Conservation (phyloP, 768 basidiomycete genomes). For the Panaeolus papilionaceus region DNA sequence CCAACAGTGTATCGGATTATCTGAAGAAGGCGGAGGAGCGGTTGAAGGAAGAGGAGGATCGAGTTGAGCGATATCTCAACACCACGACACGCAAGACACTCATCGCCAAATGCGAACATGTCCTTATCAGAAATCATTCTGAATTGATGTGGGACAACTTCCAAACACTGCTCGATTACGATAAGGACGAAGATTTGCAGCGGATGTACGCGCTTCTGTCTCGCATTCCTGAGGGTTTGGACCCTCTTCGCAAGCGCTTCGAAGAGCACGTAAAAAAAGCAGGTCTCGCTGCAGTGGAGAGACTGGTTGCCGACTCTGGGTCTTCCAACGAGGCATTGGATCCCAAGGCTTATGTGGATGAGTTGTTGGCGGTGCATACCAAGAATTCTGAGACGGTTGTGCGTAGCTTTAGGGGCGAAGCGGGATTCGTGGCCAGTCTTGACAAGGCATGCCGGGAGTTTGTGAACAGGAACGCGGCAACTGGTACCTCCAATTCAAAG, state of each 20-base stretch:
- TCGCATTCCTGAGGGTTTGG: constrained; percentile 88
- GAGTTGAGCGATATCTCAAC: constrained; percentile 93
- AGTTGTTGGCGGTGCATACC: constrained; percentile 87
- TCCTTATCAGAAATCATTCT: constrained; percentile 87
- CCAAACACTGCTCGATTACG: constrained; percentile 87
- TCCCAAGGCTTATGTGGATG: constrained; percentile 94
- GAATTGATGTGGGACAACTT: constrained; percentile 93
- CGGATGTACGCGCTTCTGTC: constrained; percentile 94
- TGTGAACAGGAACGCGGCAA: constrained; percentile 92
- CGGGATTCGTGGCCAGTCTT: constrained; percentile 91
- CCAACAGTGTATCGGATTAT: constrained; percentile 92
- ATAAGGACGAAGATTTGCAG: constrained; percentile 93
- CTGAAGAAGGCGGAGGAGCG: constrained; percentile 94
- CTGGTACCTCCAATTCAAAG: constrained; percentile 83
- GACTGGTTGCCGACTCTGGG: constrained; percentile 67
- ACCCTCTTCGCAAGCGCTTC: constrained; percentile 90
- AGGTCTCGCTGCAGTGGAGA: constrained; percentile 82
- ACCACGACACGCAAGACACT: constrained; percentile 85
- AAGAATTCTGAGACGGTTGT: constrained; percentile 91
- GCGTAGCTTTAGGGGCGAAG: constrained; percentile 89
- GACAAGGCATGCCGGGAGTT: constrained; percentile 97
- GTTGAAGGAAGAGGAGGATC: constrained; percentile 91
- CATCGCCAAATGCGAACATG: constrained; percentile 86
- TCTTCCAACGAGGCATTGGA: constrained; percentile 68
- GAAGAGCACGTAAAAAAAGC: constrained; percentile 95